Evolutionary conservation across 2,329 filamentous ascomycete species (phyloP).

Genomic region (Bipolaris victoriae): DNA sequence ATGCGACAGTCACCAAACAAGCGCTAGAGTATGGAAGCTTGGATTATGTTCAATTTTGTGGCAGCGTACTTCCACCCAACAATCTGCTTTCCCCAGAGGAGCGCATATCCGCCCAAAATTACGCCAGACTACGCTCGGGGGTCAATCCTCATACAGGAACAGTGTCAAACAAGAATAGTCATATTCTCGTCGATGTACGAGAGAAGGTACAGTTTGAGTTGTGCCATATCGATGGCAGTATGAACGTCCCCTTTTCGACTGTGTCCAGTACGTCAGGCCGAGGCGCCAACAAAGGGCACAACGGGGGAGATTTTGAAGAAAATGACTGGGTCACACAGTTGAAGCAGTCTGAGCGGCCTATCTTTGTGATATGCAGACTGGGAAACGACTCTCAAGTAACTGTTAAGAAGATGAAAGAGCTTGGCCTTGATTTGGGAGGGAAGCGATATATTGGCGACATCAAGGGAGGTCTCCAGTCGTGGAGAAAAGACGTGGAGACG

Average conservation of each 20-base stretch:
- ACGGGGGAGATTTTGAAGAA: slow-evolving; percentile 20
- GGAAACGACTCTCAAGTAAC: slow-evolving; percentile 81
- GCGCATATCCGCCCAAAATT: slow-evolving; percentile 70
- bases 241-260: slow-evolving; percentile 74
- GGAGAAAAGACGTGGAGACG: slow-evolving; percentile 71
- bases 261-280: slow-evolving; percentile 45
- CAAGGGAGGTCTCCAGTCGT: slow-evolving; percentile 72
- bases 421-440: slow-evolving; percentile 60
- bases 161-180: slow-evolving; percentile 45
- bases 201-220: slow-evolving; percentile 86
- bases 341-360: slow-evolving; percentile 53
- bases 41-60: slow-evolving; percentile 89
- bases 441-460: slow-evolving; percentile 72
- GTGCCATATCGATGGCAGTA: slow-evolving; percentile 73
- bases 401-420: slow-evolving; percentile 67
- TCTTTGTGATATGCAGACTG: slow-evolving; percentile 75
- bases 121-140: slow-evolving; percentile 51
- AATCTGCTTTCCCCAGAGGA: slow-evolving; percentile 66
- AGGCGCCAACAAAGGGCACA: background rate
- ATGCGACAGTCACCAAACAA: slow-evolving; percentile 66
- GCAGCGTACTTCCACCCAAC: slow-evolving; percentile 60
- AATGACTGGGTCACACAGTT: slow-evolving; percentile 40
- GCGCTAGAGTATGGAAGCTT: slow-evolving; percentile 69
- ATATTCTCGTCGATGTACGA: slow-evolving; percentile 79
- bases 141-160: slow-evolving; percentile 44